phyloP scores from a whole-genome alignment of 2,329 filamentous ascomycete species.

The Botrytis galanthina region DNA sequence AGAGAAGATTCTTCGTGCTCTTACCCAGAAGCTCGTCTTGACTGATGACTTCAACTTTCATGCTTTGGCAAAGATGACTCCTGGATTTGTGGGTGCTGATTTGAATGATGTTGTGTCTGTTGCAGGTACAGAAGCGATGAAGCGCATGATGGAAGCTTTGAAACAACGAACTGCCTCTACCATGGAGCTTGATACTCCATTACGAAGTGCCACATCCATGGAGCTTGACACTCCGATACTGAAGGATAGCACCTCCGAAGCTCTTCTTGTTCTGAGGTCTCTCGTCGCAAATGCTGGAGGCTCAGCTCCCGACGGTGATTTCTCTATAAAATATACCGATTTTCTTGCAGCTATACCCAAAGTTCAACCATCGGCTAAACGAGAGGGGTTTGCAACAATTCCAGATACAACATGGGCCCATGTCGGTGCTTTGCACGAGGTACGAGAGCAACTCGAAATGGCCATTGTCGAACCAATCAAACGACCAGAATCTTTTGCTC shows the following conservation, averaged over 20 bases:
- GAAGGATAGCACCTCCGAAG: slow-evolving; percentile 26
- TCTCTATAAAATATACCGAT: slow-evolving; percentile 62
- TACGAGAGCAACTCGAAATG: slow-evolving; percentile 77
- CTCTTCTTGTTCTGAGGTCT: slow-evolving; percentile 47
- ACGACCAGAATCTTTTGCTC: slow-evolving; percentile 71
- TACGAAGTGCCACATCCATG: slow-evolving; percentile 32
- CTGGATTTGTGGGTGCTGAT: slow-evolving; percentile 92
- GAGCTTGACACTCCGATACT: slow-evolving; percentile 34
- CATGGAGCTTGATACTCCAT: slow-evolving; percentile 38
- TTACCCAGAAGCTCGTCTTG: slow-evolving; percentile 65
- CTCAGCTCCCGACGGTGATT: slow-evolving; percentile 50
- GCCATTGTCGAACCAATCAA: slow-evolving; percentile 90
- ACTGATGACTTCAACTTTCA: slow-evolving; percentile 70
- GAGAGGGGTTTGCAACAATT: slow-evolving; percentile 92
- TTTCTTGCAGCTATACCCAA: slow-evolving; percentile 73
- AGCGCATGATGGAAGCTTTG: slow-evolving; percentile 39
- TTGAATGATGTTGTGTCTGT: slow-evolving; percentile 60
- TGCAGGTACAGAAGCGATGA: slow-evolving; percentile 41
- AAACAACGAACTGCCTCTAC: slow-evolving; percentile 34
- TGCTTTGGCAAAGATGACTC: slow-evolving; percentile 75
- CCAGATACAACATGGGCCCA: slow-evolving; percentile 91
- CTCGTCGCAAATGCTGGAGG: slow-evolving; percentile 55
- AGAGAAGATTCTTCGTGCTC: slow-evolving; percentile 71
- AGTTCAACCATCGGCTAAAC: slow-evolving; percentile 77
- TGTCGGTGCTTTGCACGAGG: slow-evolving; percentile 78